These are phyloP conservation scores for Sporothrix pseudoabietina DNA, from an alignment of 2,329 filamentous ascomycete species.

Conservation along the genomic window DNA sequence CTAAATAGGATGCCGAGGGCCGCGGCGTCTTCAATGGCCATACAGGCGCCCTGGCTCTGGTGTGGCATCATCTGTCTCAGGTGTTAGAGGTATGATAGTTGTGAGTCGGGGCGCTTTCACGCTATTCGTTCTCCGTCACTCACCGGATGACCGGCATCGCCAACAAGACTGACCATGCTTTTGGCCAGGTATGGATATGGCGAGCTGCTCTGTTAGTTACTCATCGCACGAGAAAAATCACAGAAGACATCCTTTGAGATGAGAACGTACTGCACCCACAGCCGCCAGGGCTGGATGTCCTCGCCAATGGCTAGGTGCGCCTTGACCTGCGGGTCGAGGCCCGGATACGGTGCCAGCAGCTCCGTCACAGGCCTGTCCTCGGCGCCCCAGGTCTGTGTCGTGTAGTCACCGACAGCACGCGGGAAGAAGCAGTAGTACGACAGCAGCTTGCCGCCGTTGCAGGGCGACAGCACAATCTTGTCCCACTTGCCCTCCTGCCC, in stretches of 20 bases:
- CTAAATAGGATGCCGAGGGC: conserved; percentile 64
- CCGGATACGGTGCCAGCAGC: conserved; percentile 61
- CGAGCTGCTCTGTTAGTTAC: too few relatives aligned
- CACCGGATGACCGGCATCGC: conserved; percentile 66
- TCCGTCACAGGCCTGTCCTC: conserved; percentile 50
- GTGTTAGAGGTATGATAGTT: too few relatives aligned
- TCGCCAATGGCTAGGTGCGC: conserved; percentile 60
- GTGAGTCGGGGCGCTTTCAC: too few relatives aligned
- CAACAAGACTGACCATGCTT: conserved; percentile 58
- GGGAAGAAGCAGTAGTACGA: conserved; percentile 71
- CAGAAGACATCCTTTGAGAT: neutral
- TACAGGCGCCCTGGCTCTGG: conserved; percentile 69
- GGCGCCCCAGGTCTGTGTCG: conserved; percentile 55
- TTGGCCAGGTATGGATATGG: conserved; percentile 56
- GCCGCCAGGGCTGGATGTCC: conserved; percentile 66
- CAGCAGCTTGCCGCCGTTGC: conserved; percentile 59
- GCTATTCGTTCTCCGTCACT: neutral
- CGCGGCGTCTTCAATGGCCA: conserved; percentile 68
- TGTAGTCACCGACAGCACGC: conserved; percentile 60
- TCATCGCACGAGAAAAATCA: conserved; percentile 36
- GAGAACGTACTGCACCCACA: conserved; percentile 46
- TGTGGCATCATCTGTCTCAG: conserved; percentile 43
- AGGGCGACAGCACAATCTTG: conserved; percentile 71
- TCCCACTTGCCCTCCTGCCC: conserved; percentile 58
- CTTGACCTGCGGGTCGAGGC: conserved; percentile 60